Conservation (phyloP, 2,329 filamentous ascomycete species). For the Conoideocrella luteorostrata region DNA sequence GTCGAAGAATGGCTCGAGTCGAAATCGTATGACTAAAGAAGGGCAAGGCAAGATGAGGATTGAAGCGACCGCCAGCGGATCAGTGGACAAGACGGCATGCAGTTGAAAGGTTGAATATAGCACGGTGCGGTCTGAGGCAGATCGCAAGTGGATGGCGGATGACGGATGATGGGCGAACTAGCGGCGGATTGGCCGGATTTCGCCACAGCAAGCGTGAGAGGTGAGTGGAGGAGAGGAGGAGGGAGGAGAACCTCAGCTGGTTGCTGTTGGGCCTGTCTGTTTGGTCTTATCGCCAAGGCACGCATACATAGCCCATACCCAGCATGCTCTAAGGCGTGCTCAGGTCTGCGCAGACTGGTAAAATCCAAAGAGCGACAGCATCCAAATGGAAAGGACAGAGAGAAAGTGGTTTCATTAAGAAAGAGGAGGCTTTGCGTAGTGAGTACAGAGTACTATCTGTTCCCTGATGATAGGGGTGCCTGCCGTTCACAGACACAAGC, state of each 20-base stretch:
- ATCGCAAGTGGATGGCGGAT: constrained; percentile 2
- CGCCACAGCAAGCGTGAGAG: constrained; percentile 3
- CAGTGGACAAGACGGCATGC: not conserved
- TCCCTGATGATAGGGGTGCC: too few species aligned
- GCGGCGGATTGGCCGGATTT: constrained; percentile 7
- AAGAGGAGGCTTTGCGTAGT: too few species aligned
- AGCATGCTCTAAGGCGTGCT: too few species aligned
- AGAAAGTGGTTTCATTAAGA: too few species aligned
- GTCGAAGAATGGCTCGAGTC: not conserved
- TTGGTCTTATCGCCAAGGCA: too few species aligned
- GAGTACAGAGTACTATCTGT: too few species aligned
- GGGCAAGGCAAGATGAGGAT: not conserved
- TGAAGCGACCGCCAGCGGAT: constrained; percentile 11
- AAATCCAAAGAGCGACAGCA: too few species aligned
- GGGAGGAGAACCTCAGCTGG: constrained; percentile 1
- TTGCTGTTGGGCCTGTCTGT: too few species aligned
- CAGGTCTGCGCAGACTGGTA: too few species aligned
- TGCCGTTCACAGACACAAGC: not conserved
- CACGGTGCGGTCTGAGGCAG: constrained; percentile 3
- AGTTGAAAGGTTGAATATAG: not conserved
- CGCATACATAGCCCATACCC: too few species aligned
- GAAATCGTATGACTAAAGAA: not conserved
- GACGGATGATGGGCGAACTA: not conserved
- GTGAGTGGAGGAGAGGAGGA: not conserved
- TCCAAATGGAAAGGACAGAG: not conserved